These are phyloP conservation scores for Mucor indicus DNA, from an alignment of 371 early-diverging fungal genomes.

Conservation along the genomic window DNA sequence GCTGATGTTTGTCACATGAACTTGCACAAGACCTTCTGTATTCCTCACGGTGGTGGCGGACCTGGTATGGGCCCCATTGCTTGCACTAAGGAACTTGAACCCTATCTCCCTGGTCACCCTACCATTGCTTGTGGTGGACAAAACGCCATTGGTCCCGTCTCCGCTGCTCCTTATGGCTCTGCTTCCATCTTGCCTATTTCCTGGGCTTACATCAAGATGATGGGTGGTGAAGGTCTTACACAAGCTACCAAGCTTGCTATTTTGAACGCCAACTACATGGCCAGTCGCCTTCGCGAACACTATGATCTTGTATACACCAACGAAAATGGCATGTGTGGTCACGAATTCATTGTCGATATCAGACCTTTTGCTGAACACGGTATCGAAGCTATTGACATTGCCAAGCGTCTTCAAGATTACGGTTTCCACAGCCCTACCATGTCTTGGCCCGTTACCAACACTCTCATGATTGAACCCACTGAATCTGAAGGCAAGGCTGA, in stretches of 20 bases:
- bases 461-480: constrained; percentile 98
- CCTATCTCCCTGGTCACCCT: constrained; percentile 92
- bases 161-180: constrained; percentile 96
- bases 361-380: constrained; percentile 82
- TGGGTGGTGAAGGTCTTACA: constrained; percentile 88
- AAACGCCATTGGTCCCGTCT: constrained; percentile 86
- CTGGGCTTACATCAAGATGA: constrained; percentile 96
- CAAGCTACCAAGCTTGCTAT: constrained; percentile 87
- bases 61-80: constrained; percentile 98
- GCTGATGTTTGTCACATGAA: constrained; percentile 98
- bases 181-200: constrained; percentile 95
- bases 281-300: constrained; percentile 79
- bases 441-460: constrained; percentile 98
- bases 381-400: constrained; percentile 93
- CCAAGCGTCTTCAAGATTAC: constrained; percentile 97
- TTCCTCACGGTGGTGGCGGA: constrained; percentile 98
- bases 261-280: constrained; percentile 98
- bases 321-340: constrained; percentile 92
- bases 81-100: constrained; percentile 81
- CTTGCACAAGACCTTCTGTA: constrained; percentile 97
- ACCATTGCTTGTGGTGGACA: constrained; percentile 69
- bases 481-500: constrained; percentile 92
- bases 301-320: constrained; percentile 91
- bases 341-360: constrained; percentile 96
- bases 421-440: constrained; percentile 98